phyloP scores from a whole-genome alignment of 441 rosid species.

The Macaranga tanarius region DNA sequence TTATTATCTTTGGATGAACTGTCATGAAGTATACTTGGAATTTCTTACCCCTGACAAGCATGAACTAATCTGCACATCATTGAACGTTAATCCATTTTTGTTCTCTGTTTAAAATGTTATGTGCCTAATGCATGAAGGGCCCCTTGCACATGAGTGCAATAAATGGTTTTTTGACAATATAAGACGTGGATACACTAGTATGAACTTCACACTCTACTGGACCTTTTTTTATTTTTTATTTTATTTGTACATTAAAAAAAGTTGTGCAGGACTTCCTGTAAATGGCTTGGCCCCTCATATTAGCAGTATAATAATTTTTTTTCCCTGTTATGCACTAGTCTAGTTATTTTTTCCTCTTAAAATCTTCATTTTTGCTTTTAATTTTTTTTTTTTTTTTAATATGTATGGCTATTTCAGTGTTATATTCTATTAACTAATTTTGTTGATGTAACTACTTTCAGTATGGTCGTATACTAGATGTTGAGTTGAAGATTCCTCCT shows the following conservation, averaged over 20 bases:
- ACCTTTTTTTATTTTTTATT: neutral
- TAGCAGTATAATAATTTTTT: neutral
- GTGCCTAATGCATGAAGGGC: neutral
- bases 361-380: neutral
- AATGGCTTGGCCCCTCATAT: neutral
- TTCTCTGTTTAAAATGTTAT: neutral
- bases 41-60: neutral
- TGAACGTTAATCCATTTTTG: neutral
- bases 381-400: neutral
- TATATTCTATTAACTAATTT: neutral
- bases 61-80: neutral
- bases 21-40: neutral
- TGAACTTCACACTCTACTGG: neutral
- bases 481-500: slow-evolving; percentile 90
- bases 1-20: neutral
- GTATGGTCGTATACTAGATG: slow-evolving; percentile 91
- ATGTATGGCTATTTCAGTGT: neutral
- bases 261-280: neutral
- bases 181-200: neutral
- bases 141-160: neutral
- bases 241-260: neutral
- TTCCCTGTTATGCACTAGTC: neutral
- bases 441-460: slow-evolving; percentile 23
- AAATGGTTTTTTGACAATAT: neutral
- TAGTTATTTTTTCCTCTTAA: neutral